These are phyloP conservation scores for Cylindrotheca closterium DNA, from an alignment of 108 stramenopile species.

Conservation along the genomic window DNA sequence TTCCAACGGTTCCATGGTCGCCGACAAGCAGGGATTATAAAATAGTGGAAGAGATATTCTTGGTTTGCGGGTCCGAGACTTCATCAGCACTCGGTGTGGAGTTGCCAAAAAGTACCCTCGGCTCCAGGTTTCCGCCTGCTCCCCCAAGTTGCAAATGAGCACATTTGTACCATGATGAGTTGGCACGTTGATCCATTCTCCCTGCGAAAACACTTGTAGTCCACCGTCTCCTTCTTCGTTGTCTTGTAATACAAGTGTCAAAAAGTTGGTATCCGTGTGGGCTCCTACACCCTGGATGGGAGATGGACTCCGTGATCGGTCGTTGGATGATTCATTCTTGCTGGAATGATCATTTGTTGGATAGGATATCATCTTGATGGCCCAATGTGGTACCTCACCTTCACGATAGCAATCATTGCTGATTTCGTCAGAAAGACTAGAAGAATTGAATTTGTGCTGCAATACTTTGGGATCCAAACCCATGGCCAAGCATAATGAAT, in stretches of 20 bases:
- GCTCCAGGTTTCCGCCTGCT: constrained; percentile 54
- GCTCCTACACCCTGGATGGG: constrained; percentile 57
- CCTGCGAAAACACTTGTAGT: constrained; percentile 58
- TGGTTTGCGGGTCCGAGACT: constrained; percentile 11
- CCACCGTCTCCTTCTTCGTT: constrained; percentile 25
- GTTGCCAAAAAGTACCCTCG: constrained; percentile 66
- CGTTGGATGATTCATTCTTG: background rate
- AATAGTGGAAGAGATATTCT: constrained; percentile 59
- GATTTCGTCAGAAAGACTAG: too few species aligned
- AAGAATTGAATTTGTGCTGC: constrained; percentile 11
- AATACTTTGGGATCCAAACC: constrained; percentile 31
- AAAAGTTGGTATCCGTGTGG: constrained; percentile 67
- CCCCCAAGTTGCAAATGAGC: constrained; percentile 70
- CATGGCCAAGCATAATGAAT: constrained; percentile 58
- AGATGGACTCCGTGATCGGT: too few species aligned
- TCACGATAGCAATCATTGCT: too few species aligned
- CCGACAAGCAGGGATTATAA: constrained; percentile 66
- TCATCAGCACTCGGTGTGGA: constrained; percentile 58
- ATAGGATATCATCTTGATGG: constrained; percentile 61
- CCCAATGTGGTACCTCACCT: constrained; percentile 57
- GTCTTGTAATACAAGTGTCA: constrained; percentile 66
- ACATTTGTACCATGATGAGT: constrained; percentile 13
- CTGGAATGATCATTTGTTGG: constrained; percentile 24
- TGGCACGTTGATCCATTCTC: constrained; percentile 61
- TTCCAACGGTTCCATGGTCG: constrained; percentile 45